Percentiles rank a stretch among this genome's conserved stretches.
These are phyloP conservation scores for Penicillium oxalicum DNA, from an alignment of 2,329 filamentous ascomycete genomes.

Conservation along the genomic window DNA sequence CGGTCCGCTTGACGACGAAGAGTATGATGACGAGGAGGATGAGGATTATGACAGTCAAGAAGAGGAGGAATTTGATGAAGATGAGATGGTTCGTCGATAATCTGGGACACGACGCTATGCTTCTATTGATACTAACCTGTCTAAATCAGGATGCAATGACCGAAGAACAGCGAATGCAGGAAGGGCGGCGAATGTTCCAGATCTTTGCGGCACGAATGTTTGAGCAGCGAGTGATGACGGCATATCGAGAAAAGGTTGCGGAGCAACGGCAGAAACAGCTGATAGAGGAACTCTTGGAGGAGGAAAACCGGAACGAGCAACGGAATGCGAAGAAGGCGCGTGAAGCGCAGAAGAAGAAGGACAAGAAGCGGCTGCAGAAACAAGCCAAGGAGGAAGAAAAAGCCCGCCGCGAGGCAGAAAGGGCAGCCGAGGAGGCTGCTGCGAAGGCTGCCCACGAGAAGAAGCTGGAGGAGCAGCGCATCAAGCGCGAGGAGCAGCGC, in stretches of 20 bases:
- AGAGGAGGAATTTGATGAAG: conserved; percentile 60
- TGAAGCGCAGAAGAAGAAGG: conserved; percentile 91
- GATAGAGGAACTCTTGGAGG: conserved; percentile 84
- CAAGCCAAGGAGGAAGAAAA: conserved; percentile 86
- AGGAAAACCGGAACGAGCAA: conserved; percentile 67
- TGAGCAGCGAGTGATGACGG: conserved; percentile 89
- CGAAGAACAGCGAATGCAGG: conserved; percentile 97
- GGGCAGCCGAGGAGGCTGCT: conserved; percentile 77
- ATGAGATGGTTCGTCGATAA: conserved; percentile 51
- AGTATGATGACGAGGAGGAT: conserved; percentile 69
- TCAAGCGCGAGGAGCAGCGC: conserved; percentile 81
- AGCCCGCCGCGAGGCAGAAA: conserved; percentile 79
- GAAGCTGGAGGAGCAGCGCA: conserved; percentile 71
- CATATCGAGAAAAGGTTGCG: conserved; percentile 96
- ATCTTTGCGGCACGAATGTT: conserved; percentile 99
- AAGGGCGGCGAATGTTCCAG: conserved; percentile 97
- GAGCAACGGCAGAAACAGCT: conserved; percentile 86
- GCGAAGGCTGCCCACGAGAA: conserved; percentile 69
- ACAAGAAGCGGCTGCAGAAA: conserved; percentile 85
- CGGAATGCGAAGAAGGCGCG: conserved; percentile 89
- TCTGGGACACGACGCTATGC: conserved; percentile 11
- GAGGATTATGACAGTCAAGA: conserved; percentile 58
- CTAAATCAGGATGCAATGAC: conserved; percentile 78
- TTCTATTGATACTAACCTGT: conserved; percentile 29
- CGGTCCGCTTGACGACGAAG: conserved; percentile 68